Percentiles rank a stretch among this genome's conserved stretches.
phyloP scores from a whole-genome alignment of 768 basidiomycete species.

The Mrakia blollopis region DNA sequence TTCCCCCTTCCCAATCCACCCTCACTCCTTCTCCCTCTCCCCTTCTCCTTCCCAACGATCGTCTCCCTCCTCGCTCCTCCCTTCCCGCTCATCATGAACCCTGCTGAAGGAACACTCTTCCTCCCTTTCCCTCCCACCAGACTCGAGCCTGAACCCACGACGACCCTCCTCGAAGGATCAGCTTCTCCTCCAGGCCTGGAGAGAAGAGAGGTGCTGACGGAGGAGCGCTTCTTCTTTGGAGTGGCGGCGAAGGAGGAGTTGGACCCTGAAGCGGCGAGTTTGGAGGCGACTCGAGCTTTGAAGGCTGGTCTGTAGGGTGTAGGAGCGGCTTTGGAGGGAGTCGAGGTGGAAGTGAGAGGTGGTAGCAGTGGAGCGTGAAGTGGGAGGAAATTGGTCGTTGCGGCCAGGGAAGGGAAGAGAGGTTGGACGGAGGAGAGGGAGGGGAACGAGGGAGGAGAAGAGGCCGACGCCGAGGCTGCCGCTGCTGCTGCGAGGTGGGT shows the following conservation, averaged over 20 bases:
- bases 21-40: neutral
- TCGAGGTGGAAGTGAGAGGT: neutral
- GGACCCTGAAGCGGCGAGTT: neutral
- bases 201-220: neutral
- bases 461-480: neutral
- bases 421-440: conserved; percentile 6
- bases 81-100: neutral
- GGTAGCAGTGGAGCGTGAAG: neutral
- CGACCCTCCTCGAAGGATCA: neutral
- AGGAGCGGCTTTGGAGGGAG: neutral
- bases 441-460: neutral
- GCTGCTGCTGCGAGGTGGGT: neutral
- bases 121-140: neutral
- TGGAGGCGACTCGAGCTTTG: conserved; percentile 11
- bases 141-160: neutral
- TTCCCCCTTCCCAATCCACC: too few relatives aligned
- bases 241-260: neutral
- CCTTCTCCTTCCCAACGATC: neutral
- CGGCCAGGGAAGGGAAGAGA: neutral
- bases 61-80: neutral
- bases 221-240: neutral
- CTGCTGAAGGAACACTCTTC: neutral
- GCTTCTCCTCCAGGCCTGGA: neutral
- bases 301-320: neutral
- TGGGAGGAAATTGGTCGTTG: neutral